phyloP scores from a whole-genome alignment of 2,329 filamentous ascomycete species.

The Neopestalotiopsis sp. region DNA sequence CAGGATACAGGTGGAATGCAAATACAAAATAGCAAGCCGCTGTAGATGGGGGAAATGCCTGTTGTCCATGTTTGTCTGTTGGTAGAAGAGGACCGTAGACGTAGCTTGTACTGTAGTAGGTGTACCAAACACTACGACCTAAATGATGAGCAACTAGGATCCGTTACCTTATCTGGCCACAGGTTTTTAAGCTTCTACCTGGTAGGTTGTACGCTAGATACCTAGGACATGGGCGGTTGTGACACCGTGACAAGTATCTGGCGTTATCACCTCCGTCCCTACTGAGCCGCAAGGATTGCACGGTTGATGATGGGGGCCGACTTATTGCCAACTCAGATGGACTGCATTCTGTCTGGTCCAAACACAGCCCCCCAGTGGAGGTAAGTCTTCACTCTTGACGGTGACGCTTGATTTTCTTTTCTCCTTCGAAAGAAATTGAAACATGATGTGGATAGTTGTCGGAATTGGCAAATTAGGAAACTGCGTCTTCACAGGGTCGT shows the following conservation, averaged over 20 bases:
- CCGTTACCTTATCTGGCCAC: constrained; percentile 1
- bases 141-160: constrained; percentile 13
- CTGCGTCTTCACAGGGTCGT: too few species aligned
- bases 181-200: background rate
- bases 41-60: too few species aligned
- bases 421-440: background rate
- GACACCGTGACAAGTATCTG: constrained; percentile 8
- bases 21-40: too few species aligned
- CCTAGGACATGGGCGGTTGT: background rate
- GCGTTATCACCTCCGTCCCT: constrained; percentile 2
- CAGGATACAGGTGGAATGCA: background rate
- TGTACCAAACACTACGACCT: background rate
- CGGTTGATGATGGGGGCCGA: background rate
- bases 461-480: too few species aligned
- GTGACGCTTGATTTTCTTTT: background rate
- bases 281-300: background rate
- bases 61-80: too few species aligned
- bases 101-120: background rate
- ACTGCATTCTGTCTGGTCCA: background rate
- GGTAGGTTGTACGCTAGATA: too few species aligned
- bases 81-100: too few species aligned
- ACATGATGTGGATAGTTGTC: background rate
- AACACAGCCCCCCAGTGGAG: background rate
- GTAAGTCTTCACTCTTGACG: background rate
- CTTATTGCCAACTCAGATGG: background rate